Percentiles rank a stretch among this genome's conserved stretches.
phyloP scores from a whole-genome alignment of 768 basidiomycete genomes.

The Neoboletus subvelutipes region DNA sequence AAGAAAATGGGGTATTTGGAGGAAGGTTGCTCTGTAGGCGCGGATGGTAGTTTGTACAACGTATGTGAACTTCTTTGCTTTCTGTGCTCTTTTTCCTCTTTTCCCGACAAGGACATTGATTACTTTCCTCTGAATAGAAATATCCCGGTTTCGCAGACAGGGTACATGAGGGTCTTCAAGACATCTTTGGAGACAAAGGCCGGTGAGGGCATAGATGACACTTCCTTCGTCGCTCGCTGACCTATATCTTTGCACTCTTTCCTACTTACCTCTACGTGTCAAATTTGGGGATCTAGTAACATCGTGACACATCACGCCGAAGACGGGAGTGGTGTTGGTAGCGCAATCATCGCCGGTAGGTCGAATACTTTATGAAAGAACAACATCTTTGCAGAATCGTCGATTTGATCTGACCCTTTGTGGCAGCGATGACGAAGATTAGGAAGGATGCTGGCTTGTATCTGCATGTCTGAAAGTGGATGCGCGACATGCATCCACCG shows the following conservation, averaged over 20 bases:
- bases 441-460: conserved; percentile 69
- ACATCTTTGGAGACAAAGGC: conserved; percentile 96
- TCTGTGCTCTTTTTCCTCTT: neutral
- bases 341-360: conserved; percentile 89
- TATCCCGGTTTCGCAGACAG: conserved; percentile 94
- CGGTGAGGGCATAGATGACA: conserved; percentile 49
- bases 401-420: conserved; percentile 1
- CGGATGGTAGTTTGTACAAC: conserved; percentile 95
- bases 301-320: conserved; percentile 39
- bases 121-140: conserved; percentile 57
- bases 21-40: conserved; percentile 84
- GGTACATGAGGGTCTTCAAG: conserved; percentile 88
- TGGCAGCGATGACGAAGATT: conserved; percentile 83
- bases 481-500: too few species aligned
- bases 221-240: neutral
- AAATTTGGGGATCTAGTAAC: conserved; percentile 55
- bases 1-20: conserved; percentile 93
- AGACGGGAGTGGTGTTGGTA: conserved; percentile 84
- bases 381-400: neutral
- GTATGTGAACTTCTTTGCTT: conserved; percentile 42
- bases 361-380: conserved; percentile 4
- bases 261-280: conserved; percentile 50
- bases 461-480: conserved; percentile 44
- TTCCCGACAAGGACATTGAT: neutral
- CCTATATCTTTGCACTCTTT: conserved; percentile 20